A percentile compares a stretch with the other conserved stretches of the same genome.
Evolutionary conservation across 1,284 basidiomycete genomes (phyloP).

Genomic region (Rhodotorula sp.): DNA sequence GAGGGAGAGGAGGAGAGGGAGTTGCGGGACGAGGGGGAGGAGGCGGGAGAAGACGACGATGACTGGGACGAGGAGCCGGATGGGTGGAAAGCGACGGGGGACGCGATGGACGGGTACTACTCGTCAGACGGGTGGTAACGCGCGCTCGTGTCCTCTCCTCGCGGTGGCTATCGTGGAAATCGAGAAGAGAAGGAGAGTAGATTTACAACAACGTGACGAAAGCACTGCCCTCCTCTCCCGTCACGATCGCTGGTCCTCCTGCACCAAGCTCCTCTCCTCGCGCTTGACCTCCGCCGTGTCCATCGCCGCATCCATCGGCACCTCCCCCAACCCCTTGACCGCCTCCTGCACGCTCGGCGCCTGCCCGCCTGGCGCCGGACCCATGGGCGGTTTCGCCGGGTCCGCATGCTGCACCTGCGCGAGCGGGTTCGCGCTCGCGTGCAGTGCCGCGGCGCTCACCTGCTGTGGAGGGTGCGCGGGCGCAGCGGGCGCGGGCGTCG

Average conservation of each 20-base stretch:
- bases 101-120: slow-evolving; percentile 42
- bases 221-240: no score
- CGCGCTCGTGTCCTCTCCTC: no score
- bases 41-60: slow-evolving; percentile 28
- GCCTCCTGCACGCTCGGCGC: slow-evolving; percentile 9
- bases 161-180: no score
- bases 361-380: neutral
- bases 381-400: slow-evolving; percentile 11
- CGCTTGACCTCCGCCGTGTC: slow-evolving; percentile 16
- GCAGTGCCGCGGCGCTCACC: slow-evolving; percentile 1
- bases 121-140: slow-evolving; percentile 19
- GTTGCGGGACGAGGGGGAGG: slow-evolving; percentile 1
- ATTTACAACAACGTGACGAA: neutral
- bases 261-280: slow-evolving; percentile 21
- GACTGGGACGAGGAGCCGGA: slow-evolving; percentile 40
- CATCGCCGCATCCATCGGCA: neutral
- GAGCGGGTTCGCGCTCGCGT: neutral
- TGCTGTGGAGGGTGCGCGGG: neutral
- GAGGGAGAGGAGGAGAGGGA: slow-evolving; percentile 1
- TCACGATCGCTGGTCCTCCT: slow-evolving; percentile 9
- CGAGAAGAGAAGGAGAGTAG: neutral
- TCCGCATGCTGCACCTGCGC: slow-evolving; percentile 5
- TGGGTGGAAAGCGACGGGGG: slow-evolving; percentile 37
- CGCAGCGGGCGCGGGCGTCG: neutral
- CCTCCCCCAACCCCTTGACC: slow-evolving; percentile 16